These are phyloP conservation scores for Huntiella abstrusa DNA, from an alignment of 2,329 filamentous ascomycete genomes.

Conservation along the genomic window DNA sequence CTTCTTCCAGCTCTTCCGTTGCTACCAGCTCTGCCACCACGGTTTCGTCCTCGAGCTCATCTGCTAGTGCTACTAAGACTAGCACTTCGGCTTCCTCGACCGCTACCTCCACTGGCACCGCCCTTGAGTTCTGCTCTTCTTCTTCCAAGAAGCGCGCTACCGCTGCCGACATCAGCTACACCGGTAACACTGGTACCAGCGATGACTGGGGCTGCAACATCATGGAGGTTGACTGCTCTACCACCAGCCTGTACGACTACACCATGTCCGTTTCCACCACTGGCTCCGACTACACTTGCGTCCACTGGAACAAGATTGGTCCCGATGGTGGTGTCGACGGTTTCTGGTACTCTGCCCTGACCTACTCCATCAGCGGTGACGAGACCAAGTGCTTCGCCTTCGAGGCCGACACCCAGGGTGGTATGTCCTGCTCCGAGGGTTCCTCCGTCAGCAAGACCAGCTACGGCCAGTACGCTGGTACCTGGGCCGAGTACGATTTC, in stretches of 20 bases:
- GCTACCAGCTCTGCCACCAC: neutral
- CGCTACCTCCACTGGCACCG: neutral
- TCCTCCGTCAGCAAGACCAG: constrained; percentile 18
- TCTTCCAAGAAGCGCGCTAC: constrained; percentile 28
- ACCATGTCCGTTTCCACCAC: constrained; percentile 23
- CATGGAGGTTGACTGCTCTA: constrained; percentile 22
- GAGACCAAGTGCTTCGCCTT: constrained; percentile 24
- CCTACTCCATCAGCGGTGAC: constrained; percentile 23
- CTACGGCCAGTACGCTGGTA: constrained; percentile 24
- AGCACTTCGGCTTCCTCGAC: constrained; percentile 11
- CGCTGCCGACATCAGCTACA: constrained; percentile 25
- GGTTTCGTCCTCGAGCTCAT: constrained; percentile 14
- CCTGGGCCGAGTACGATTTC: constrained; percentile 34
- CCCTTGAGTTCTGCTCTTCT: constrained; percentile 18
- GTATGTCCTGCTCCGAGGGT: constrained; percentile 24
- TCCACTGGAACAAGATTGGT: constrained; percentile 35
- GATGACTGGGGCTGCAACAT: constrained; percentile 34
- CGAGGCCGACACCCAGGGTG: constrained; percentile 29
- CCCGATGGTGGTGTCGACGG: constrained; percentile 25
- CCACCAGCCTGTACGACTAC: constrained; percentile 26
- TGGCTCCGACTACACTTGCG: constrained; percentile 21
- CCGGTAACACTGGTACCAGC: constrained; percentile 26
- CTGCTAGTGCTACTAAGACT: constrained; percentile 16
- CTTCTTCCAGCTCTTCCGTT: neutral
- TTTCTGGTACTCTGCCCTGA: constrained; percentile 26